phyloP scores from a whole-genome alignment of 2,329 filamentous ascomycete genomes.

The Alternaria longipes region DNA sequence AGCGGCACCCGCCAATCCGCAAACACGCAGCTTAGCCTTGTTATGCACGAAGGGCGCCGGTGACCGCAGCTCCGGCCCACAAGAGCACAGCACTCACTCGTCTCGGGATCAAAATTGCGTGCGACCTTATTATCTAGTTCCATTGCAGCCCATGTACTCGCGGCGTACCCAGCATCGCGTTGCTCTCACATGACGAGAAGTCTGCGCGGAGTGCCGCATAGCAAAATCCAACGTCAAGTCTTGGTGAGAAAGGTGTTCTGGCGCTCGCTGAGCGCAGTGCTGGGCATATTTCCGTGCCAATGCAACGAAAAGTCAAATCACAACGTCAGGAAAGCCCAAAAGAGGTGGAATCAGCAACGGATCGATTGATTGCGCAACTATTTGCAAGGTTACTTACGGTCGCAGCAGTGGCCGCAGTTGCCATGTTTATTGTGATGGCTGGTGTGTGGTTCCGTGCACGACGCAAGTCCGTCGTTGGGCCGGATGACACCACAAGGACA shows the following conservation, averaged over 20 bases:
- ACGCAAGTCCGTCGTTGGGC: conserved; percentile 39
- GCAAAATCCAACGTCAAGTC: conserved; percentile 53
- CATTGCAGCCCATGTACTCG: conserved; percentile 46
- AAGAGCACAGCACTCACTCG: conserved; percentile 46
- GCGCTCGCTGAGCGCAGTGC: conserved; percentile 25
- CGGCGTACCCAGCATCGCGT: conserved; percentile 51
- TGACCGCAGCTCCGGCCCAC: conserved; percentile 47
- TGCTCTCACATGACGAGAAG: conserved; percentile 52
- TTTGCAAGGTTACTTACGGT: conserved; percentile 42
- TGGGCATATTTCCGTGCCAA: conserved; percentile 32
- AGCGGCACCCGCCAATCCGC: conserved; percentile 36
- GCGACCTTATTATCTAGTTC: conserved; percentile 42
- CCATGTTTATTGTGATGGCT: conserved; percentile 48
- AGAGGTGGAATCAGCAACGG: conserved; percentile 31
- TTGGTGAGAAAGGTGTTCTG: conserved; percentile 23
- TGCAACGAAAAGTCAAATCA: conserved; percentile 27
- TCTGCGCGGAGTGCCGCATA: conserved; percentile 49
- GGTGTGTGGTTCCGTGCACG: conserved; percentile 43
- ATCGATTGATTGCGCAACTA: conserved; percentile 44
- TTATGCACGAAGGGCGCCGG: conserved; percentile 34
- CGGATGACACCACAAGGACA: conserved; percentile 40
- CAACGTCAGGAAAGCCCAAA: conserved; percentile 26
- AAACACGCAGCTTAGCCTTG: conserved; percentile 25
- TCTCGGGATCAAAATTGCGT: conserved; percentile 53
- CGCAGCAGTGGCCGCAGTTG: conserved; percentile 41